These are phyloP conservation scores for Prunus yedoensis DNA, from an alignment of 331 rosid species.

Conservation along the genomic window DNA sequence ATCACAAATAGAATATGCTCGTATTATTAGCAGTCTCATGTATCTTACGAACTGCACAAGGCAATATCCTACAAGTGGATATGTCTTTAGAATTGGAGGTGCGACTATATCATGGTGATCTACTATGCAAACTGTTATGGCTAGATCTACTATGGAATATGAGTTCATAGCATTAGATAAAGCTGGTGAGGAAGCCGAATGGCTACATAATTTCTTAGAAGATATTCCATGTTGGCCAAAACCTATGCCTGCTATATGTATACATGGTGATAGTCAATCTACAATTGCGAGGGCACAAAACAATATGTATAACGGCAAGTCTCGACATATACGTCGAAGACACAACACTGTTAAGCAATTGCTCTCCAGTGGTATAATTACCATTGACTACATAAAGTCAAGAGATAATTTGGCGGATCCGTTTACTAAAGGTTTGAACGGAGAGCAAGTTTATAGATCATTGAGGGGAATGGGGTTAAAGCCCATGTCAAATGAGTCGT, in stretches of 20 bases:
- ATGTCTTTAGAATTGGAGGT: background rate
- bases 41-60: background rate
- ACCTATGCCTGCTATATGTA: no score
- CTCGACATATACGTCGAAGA: background rate
- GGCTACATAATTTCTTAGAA: background rate
- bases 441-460: no score
- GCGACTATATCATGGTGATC: background rate
- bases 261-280: background rate
- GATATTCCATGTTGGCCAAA: no score
- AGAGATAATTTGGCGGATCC: no score
- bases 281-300: background rate
- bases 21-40: background rate
- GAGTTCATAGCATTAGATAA: background rate
- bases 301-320: background rate
- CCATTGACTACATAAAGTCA: no score
- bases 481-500: no score
- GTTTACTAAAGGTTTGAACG: no score
- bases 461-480: no score
- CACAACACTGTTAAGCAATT: background rate
- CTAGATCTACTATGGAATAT: background rate
- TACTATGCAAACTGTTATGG: background rate
- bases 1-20: background rate
- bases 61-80: background rate
- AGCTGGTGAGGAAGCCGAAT: background rate
- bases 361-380: no score